Evolutionary conservation across 73 alveolate genomes (phyloP), one percentile per base, ranked within the genome.

Genomic region (Chromera velia): DNA sequence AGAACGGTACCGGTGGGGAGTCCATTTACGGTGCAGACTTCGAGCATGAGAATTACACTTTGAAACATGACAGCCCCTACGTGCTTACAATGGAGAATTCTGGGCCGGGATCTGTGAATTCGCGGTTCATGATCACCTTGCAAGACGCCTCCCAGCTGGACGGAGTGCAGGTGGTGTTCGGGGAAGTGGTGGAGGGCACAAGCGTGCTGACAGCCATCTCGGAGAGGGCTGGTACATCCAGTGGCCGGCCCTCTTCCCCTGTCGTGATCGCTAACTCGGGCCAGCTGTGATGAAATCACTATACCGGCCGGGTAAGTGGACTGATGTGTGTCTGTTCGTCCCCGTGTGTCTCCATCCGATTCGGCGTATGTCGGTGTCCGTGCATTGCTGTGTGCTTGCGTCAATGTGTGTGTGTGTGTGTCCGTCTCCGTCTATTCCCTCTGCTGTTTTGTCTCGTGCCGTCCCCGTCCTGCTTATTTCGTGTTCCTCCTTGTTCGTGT

Each of bases 91-190:
- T 91, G 97, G 98, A 93, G 32, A 96, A 96, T 86, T 83, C 93
- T 13, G n/a, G 99, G 24, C 91, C 94, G 69, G 88, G 94, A 77
- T 91, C 96, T 46, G 94, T 94, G 75, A 93, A 91, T 49, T 91
- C 92, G 26, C 84, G 94, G 88, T 96, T 96, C 94, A 91, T 94
- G 72, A 94, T 96, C 68, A 94, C 98, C 30, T 91, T 91, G 70
- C 84, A 82, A 46, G 72, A 87, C 80, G 80, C 90, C 79, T 94
- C 89, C 74, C 90, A 96, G 97, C 88, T 92, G 45, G 98, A 96
- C 90, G 94, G 94, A 34, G 94, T 93, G 83, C 98, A 96, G 88
- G 98, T 96, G 45, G 97, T 94, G 24, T 96, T 96, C 88, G 98
- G 98, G 17, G 90, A 93, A 90, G 93, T 91, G 34, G 82, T 87